Percentiles rank a stretch among this genome's conserved stretches.
These are phyloP conservation scores for Amanita muscaria DNA, from an alignment of 768 basidiomycete genomes.

Conservation along the genomic window DNA sequence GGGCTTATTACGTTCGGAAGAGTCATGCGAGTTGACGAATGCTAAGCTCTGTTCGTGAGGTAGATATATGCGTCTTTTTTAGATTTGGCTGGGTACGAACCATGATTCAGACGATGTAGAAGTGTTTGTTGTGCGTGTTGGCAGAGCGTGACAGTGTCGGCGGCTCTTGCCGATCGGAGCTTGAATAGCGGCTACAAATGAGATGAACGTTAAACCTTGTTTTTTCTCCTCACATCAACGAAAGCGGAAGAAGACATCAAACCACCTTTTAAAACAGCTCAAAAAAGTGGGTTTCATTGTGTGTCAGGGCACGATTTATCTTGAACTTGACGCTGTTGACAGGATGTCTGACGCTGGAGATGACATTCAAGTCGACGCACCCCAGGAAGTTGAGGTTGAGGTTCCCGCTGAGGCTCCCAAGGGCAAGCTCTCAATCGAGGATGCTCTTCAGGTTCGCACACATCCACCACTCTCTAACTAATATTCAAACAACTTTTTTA, in stretches of 20 bases:
- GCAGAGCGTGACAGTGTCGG: background rate
- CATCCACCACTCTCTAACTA: background rate
- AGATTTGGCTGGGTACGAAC: constrained; percentile 15
- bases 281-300: constrained; percentile 22
- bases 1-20: constrained; percentile 58
- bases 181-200: constrained; percentile 30
- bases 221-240: constrained; percentile 73
- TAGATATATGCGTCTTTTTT: background rate
- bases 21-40: constrained; percentile 64
- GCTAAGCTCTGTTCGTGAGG: constrained; percentile 48
- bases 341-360: constrained; percentile 99
- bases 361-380: constrained; percentile 75
- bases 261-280: background rate
- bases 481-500: constrained; percentile 25
- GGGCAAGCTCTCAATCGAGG: constrained; percentile 94
- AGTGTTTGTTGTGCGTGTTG: background rate
- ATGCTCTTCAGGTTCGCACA: constrained; percentile 89
- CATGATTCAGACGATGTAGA: too few relatives aligned
- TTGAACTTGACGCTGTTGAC: constrained; percentile 4
- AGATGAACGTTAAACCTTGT: constrained; percentile 32
- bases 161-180: constrained; percentile 49
- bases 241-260: constrained; percentile 91
- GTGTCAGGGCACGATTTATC: constrained; percentile 10
- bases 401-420: constrained; percentile 85
- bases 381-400: constrained; percentile 60